phyloP scores from a whole-genome alignment of 192 early-diverging fungal species.

The Backusella mclennaniae region DNA sequence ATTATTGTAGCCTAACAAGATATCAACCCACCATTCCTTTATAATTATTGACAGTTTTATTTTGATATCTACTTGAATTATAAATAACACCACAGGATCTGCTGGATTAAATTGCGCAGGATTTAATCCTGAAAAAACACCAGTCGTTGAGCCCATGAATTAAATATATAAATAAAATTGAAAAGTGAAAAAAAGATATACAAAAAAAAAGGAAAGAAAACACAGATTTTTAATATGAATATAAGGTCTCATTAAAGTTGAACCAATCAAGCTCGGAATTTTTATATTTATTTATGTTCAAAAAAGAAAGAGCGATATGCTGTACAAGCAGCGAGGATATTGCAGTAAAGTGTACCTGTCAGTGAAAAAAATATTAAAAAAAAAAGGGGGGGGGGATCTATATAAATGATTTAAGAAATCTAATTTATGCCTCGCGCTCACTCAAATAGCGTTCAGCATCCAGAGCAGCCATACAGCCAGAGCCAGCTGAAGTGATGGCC shows the following conservation, averaged over 20 bases:
- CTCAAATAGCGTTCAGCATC: constrained; percentile 96
- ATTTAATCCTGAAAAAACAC: constrained; percentile 65
- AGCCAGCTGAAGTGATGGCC: constrained; percentile 95
- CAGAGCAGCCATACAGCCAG: constrained; percentile 97
- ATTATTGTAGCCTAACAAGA: constrained; percentile 51
- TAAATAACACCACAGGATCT: constrained; percentile 73
- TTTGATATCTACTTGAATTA: constrained; percentile 54
- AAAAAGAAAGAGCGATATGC: background rate
- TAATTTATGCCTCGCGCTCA: constrained; percentile 41
- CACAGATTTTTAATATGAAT: background rate
- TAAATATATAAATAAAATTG: background rate
- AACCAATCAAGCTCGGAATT: background rate
- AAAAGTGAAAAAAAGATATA: background rate
- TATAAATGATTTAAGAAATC: background rate
- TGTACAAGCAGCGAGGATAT: background rate
- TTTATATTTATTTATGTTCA: constrained; percentile 1
- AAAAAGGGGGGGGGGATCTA: constrained; percentile 3
- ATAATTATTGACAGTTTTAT: background rate
- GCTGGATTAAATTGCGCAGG: constrained; percentile 50
- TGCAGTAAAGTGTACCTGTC: background rate
- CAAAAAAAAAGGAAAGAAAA: background rate
- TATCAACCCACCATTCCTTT: background rate
- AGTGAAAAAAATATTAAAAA: background rate
- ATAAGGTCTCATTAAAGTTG: background rate
- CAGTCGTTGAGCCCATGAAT: constrained; percentile 21